Evolutionary conservation across 129 eudicot genomes (phyloP).

Genomic region (Escallonia rubra): DNA sequence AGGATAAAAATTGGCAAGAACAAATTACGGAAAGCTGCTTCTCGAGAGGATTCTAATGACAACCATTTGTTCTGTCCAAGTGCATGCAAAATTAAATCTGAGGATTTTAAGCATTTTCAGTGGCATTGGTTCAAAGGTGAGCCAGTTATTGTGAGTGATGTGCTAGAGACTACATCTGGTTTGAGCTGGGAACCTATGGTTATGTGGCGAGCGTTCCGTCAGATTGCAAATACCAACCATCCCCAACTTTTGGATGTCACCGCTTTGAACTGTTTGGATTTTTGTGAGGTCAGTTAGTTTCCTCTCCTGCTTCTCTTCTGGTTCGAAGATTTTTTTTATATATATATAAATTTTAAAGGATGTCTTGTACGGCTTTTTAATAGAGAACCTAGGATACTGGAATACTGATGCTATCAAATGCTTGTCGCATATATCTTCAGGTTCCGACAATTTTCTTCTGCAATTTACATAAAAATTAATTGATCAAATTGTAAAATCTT

Average conservation of each 20-base stretch:
- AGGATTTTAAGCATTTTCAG: slow-evolving; percentile 49
- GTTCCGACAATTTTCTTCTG: no score
- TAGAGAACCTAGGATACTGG: no score
- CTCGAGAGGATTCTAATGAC: slow-evolving; percentile 46
- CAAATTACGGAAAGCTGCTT: slow-evolving; percentile 50
- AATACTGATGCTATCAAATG: no score
- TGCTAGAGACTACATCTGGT: slow-evolving; percentile 46
- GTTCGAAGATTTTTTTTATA: no score
- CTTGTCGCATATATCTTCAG: no score
- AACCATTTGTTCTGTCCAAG: slow-evolving; percentile 60
- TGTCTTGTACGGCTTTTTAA: no score
- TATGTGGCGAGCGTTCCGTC: slow-evolving; percentile 97
- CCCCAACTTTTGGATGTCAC: slow-evolving; percentile 37
- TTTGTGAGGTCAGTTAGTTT: slow-evolving; percentile 67
- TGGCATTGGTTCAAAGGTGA: slow-evolving; percentile 46
- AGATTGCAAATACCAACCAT: slow-evolving; percentile 32
- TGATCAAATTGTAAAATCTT: no score
- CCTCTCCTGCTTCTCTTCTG: background rate
- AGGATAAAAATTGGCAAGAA: background rate
- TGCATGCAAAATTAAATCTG: slow-evolving; percentile 42
- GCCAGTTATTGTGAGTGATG: slow-evolving; percentile 39
- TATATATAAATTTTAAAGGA: no score
- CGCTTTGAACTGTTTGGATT: slow-evolving; percentile 70
- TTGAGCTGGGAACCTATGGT: slow-evolving; percentile 98
- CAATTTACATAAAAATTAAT: no score